phyloP scores from a whole-genome alignment of 2,329 filamentous ascomycete genomes.

The Magnaporthiopsis rhizophila region DNA sequence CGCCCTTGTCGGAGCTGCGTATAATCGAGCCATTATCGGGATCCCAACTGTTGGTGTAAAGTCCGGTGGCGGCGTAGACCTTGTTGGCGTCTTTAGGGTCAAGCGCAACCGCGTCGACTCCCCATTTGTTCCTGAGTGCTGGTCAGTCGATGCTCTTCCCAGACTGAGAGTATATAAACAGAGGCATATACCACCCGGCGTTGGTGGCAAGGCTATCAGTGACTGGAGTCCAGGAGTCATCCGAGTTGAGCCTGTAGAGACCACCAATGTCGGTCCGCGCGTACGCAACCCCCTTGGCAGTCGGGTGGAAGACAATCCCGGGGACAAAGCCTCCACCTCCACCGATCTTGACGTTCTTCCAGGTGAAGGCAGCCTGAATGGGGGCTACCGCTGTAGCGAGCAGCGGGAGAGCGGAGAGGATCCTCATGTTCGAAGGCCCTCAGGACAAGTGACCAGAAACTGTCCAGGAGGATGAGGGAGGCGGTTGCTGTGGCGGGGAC shows the following conservation, averaged over 20 bases:
- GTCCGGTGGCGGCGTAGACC: constrained; percentile 45
- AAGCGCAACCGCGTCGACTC: constrained; percentile 47
- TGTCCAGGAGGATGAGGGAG: too few species aligned
- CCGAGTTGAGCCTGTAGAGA: constrained; percentile 44
- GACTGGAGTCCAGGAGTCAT: constrained; percentile 48
- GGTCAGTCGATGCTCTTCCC: background rate
- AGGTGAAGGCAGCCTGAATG: constrained; percentile 27
- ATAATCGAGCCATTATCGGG: constrained; percentile 47
- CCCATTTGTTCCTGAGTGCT: constrained; percentile 44
- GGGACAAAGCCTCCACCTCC: constrained; percentile 50
- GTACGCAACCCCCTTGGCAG: constrained; percentile 41
- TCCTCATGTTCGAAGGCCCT: background rate
- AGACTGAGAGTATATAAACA: background rate
- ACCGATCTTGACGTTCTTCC: constrained; percentile 44
- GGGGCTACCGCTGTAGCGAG: constrained; percentile 15
- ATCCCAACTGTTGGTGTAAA: constrained; percentile 55
- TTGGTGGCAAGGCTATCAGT: constrained; percentile 37
- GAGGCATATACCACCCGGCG: constrained; percentile 31
- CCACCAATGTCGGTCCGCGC: constrained; percentile 51
- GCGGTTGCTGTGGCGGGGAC: background rate
- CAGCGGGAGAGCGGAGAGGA: background rate
- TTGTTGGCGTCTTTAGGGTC: constrained; percentile 44
- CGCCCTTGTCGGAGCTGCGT: constrained; percentile 43
- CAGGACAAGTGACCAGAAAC: background rate
- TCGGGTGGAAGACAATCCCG: constrained; percentile 49